Evolutionary conservation across 257 asterid genomes (phyloP), one percentile per base, ranked within the genome.

Genomic region (Knoxia roxburghii): DNA sequence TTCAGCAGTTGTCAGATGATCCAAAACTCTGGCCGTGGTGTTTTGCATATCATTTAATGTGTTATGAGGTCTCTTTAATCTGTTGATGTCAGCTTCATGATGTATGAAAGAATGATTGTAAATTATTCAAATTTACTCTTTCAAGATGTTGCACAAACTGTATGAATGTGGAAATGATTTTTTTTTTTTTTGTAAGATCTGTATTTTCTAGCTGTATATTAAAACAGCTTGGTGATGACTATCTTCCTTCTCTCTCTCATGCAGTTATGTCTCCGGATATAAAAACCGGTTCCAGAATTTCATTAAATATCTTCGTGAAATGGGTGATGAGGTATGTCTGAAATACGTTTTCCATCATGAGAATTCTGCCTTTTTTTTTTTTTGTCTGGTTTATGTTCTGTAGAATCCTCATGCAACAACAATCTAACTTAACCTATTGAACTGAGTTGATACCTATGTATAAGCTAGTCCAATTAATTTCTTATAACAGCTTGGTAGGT

Each of bases 201-300:
- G n/a, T n/a, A n/a, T n/a, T n/a, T n/a, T n/a, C n/a, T n/a, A n/a
- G n/a, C n/a, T 43, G 48, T 21, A 17, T 32, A 53, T 56, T 64
- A 6, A 72, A 26, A 39, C 46, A 33, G 62, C 41, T 50, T 10
- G 11, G 54, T 64, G 60, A 35, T 75, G 73, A 69, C 73, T 53
- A 18, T 59, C 61, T 54, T 24, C 49, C 45, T 67, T 65, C 68
- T 69, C 69, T 70, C 64, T 54, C 62, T 35, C 76, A 24, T 84
- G 89, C 96, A 94, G 99, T 57, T 94, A 90, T 51, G 88, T 94
- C 58, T 94, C 99, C 55, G 98, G 99, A 75, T 94, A 94, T 61
- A 94, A 94, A 67, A 94, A 94, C 79, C 83, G 99, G 76, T 94
- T 94, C 86, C 99, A 94, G 87, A 94, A 90, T 80, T 94, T 94